Evolutionary conservation across 1,284 basidiomycete species (phyloP).

Genomic region (Dichomitus squalens): DNA sequence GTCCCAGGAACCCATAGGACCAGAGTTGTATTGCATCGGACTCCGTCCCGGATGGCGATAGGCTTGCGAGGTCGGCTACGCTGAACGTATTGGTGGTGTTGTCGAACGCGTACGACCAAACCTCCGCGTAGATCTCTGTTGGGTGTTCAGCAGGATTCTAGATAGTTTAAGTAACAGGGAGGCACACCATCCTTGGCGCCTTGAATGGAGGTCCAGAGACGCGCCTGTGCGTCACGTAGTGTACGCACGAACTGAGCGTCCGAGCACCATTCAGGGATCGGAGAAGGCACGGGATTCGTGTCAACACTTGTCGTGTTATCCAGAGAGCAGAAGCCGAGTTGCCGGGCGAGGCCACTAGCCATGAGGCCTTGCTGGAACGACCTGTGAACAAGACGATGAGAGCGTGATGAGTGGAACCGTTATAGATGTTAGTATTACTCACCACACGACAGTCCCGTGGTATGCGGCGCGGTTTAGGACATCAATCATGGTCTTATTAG

Average conservation of each 20-base stretch:
- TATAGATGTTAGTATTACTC: not conserved
- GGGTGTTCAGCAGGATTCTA: not conserved
- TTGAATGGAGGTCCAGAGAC: constrained; percentile 42
- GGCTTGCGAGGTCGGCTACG: constrained; percentile 25
- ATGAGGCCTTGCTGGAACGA: constrained; percentile 44
- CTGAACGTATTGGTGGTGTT: constrained; percentile 25
- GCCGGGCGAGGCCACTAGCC: constrained; percentile 42
- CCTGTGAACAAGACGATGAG: constrained; percentile 11
- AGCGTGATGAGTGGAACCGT: not conserved
- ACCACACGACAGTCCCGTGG: constrained; percentile 47
- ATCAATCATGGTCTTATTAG: constrained; percentile 38
- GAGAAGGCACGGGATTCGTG: constrained; percentile 14
- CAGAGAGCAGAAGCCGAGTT: constrained; percentile 39
- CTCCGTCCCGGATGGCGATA: constrained; percentile 28
- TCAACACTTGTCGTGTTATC: constrained; percentile 24
- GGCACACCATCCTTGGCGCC: not conserved
- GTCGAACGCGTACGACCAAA: constrained; percentile 32
- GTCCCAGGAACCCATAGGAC: constrained; percentile 25
- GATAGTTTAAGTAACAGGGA: not conserved
- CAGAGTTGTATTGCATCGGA: constrained; percentile 33
- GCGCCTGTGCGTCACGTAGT: constrained; percentile 36
- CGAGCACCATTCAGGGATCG: constrained; percentile 39
- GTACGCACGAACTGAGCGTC: constrained; percentile 34
- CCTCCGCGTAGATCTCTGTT: constrained; percentile 29
- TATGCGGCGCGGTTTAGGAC: constrained; percentile 42